Percentiles rank a stretch among this genome's conserved stretches.
Conservation (phyloP, 75 land plant species). For the Cupressus sempervirens region DNA sequence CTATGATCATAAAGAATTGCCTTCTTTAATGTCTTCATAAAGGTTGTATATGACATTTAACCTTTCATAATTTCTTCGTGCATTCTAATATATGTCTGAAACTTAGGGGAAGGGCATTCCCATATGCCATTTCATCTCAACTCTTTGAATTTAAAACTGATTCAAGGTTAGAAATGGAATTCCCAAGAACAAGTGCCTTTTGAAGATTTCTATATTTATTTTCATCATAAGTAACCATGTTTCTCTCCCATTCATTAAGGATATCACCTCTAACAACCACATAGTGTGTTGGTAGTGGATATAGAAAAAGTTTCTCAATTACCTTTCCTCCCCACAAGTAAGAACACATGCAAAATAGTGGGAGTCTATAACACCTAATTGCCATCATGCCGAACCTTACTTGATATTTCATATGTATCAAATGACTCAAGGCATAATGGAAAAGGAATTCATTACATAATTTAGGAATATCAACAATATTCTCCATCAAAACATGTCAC, state of each 20-base stretch:
- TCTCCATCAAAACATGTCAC: conserved; percentile 89
- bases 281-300: conserved; percentile 92
- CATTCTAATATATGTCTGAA: conserved; percentile 63
- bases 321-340: no score
- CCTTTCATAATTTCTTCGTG: conserved; percentile 35
- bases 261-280: conserved; percentile 63
- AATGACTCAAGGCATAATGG: conserved; percentile 73
- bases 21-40: no score
- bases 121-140: conserved; percentile 74
- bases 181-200: conserved; percentile 53
- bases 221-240: conserved; percentile 81
- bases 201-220: conserved; percentile 42
- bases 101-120: conserved; percentile 59
- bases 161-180: conserved; percentile 92
- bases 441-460: conserved; percentile 74
- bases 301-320: conserved; percentile 83
- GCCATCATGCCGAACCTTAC: conserved; percentile 89
- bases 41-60: no score
- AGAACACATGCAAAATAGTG: no score
- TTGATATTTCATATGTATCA: conserved; percentile 92
- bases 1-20: no score
- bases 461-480: conserved; percentile 89
- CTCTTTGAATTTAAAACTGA: conserved; percentile 56
- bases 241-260: conserved; percentile 86
- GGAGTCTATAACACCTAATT: conserved; percentile 87